phyloP scores from a whole-genome alignment of 1,139 yeast genomes.

The Yamadazyma jaroonii region DNA sequence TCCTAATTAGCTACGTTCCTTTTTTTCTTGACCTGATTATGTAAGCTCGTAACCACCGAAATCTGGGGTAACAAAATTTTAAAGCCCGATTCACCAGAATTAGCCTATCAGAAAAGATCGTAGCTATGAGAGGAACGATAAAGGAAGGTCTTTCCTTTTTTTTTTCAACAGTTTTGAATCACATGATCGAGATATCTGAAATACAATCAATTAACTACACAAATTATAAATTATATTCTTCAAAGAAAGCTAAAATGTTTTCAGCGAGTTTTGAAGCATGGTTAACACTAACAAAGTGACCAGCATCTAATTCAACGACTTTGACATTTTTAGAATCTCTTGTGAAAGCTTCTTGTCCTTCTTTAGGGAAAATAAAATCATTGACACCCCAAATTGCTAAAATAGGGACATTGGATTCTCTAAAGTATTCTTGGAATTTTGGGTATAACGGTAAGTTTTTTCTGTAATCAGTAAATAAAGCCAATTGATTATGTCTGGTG shows the following conservation, averaged over 20 bases:
- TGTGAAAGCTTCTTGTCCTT: constrained; percentile 36
- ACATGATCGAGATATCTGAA: too few species aligned
- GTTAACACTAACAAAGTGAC: constrained; percentile 39
- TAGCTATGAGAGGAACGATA: too few species aligned
- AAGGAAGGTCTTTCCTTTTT: too few species aligned
- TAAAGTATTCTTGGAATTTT: constrained; percentile 32
- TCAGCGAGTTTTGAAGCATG: constrained; percentile 27
- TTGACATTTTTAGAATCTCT: constrained; percentile 26
- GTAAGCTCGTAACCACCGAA: too few species aligned
- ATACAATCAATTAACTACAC: neutral
- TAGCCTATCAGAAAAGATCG: too few species aligned
- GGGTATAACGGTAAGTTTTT: constrained; percentile 33
- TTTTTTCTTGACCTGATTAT: too few species aligned
- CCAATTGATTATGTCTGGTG: constrained; percentile 26
- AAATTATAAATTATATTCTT: constrained; percentile 8
- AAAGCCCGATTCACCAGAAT: too few species aligned
- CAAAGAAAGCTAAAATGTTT: constrained; percentile 14
- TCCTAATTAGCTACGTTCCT: too few species aligned
- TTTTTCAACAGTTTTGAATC: too few species aligned
- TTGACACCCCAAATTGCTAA: constrained; percentile 43
- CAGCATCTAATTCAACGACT: constrained; percentile 26
- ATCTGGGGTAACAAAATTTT: too few species aligned
- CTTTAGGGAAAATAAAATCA: constrained; percentile 29
- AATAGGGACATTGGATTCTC: constrained; percentile 31
- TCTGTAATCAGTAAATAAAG: constrained; percentile 32